Percentiles rank a stretch among this genome's conserved stretches.
These are phyloP conservation scores for Phaeomoniella chlamydospora DNA, from an alignment of 2,329 filamentous ascomycete species.

Conservation along the genomic window DNA sequence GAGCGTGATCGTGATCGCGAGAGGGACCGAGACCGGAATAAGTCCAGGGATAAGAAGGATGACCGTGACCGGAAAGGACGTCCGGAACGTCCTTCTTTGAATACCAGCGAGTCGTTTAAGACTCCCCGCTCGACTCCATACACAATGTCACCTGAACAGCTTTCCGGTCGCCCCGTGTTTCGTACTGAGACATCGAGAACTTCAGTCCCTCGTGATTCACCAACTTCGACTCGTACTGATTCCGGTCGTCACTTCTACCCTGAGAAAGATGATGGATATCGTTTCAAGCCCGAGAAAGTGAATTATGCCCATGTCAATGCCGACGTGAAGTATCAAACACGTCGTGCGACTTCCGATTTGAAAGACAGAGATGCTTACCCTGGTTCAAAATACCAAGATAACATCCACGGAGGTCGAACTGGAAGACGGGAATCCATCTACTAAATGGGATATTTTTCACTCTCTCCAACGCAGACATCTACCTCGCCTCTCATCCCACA, in stretches of 20 bases:
- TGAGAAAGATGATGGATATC: too few relatives aligned
- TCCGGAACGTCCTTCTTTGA: neutral
- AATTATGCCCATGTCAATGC: neutral
- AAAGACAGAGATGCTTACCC: neutral
- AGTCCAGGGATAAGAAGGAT: neutral
- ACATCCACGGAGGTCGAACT: neutral
- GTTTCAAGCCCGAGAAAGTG: neutral
- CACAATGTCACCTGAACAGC: neutral
- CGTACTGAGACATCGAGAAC: neutral
- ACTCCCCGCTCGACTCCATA: neutral
- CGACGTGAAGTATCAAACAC: neutral
- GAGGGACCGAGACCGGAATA: neutral
- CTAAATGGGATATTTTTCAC: too few relatives aligned
- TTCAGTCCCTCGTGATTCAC: neutral
- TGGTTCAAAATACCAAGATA: neutral
- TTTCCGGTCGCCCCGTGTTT: neutral
- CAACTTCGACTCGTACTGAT: neutral
- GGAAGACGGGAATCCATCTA: neutral
- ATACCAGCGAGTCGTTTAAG: neutral
- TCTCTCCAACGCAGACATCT: too few relatives aligned
- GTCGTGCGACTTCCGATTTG: neutral
- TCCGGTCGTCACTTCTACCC: neutral
- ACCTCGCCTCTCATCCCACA: too few relatives aligned
- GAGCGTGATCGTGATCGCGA: conserved; percentile 1
- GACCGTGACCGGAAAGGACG: neutral